Percentiles rank a stretch among this genome's conserved stretches.
phyloP scores from a whole-genome alignment of 257 asterid genomes.

The Solanum acaule region DNA sequence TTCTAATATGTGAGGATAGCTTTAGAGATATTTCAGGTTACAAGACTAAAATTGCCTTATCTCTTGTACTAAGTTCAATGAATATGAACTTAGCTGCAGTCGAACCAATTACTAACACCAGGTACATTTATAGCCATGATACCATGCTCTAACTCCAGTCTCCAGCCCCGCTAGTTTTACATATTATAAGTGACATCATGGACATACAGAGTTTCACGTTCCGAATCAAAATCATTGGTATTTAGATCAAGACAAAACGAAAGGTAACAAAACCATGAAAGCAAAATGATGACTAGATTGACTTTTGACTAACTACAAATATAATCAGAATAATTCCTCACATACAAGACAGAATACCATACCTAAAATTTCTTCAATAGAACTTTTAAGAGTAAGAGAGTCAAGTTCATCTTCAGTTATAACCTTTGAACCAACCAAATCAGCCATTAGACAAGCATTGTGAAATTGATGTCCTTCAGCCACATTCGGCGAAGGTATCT shows the following conservation, averaged over 20 bases:
- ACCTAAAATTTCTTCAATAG: slow-evolving; percentile 36
- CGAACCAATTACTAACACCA: neutral
- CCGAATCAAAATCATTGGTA: neutral
- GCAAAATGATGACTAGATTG: neutral
- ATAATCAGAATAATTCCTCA: neutral
- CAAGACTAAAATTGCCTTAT: neutral
- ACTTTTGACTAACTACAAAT: neutral
- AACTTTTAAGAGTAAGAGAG: slow-evolving; percentile 27
- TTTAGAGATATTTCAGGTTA: neutral
- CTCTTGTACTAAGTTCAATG: neutral
- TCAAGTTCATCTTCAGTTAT: slow-evolving; percentile 46
- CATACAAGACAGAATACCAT: neutral
- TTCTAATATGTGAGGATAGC: neutral
- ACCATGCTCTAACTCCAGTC: neutral
- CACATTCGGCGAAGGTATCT: slow-evolving; percentile 51
- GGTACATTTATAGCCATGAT: neutral
- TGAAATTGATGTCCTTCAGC: slow-evolving; percentile 47
- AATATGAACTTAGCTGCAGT: neutral
- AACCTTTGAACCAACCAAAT: slow-evolving; percentile 39
- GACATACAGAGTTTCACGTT: neutral
- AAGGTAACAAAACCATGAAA: neutral
- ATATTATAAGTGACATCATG: neutral
- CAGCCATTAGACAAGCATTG: slow-evolving; percentile 40
- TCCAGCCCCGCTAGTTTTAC: neutral
- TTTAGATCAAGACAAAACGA: neutral